Conservation (phyloP, 2,329 filamentous ascomycete species). For the Neurospora crassa region DNA sequence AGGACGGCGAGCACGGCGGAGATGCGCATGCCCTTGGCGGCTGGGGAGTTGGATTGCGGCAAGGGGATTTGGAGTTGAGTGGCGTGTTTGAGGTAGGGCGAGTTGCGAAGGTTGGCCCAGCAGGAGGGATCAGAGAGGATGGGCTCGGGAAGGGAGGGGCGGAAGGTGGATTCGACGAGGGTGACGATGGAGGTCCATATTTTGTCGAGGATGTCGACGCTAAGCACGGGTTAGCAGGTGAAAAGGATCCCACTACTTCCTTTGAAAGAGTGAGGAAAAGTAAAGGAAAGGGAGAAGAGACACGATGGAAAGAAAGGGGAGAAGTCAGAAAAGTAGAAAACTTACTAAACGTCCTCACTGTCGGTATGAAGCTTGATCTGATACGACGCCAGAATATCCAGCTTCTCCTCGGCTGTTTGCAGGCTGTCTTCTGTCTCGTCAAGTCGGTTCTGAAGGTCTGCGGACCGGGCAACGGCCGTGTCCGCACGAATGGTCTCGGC, state of each 20-base stretch:
- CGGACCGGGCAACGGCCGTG: conserved; percentile 15
- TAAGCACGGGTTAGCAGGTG: not conserved
- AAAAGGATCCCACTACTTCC: no score
- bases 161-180: conserved; percentile 24
- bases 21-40: conserved; percentile 28
- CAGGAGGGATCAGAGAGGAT: conserved; percentile 24
- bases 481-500: conserved; percentile 16
- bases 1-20: conserved; percentile 25
- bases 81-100: conserved; percentile 24
- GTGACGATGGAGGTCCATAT: conserved; percentile 26
- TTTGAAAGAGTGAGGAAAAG: no score
- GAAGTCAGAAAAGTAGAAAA: not conserved
- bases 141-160: conserved; percentile 22
- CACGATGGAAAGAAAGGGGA: not conserved
- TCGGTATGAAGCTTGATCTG: conserved; percentile 20
- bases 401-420: conserved; percentile 13
- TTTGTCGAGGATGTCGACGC: conserved; percentile 24
- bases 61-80: conserved; percentile 24
- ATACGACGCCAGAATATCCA: conserved; percentile 22
- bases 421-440: conserved; percentile 17
- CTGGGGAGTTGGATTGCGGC: conserved; percentile 25
- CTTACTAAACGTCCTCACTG: conserved; percentile 24
- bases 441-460: conserved; percentile 16
- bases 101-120: conserved; percentile 24
- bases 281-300: no score